phyloP scores from a whole-genome alignment of 768 basidiomycete species.

The Pleurotus platypus region DNA sequence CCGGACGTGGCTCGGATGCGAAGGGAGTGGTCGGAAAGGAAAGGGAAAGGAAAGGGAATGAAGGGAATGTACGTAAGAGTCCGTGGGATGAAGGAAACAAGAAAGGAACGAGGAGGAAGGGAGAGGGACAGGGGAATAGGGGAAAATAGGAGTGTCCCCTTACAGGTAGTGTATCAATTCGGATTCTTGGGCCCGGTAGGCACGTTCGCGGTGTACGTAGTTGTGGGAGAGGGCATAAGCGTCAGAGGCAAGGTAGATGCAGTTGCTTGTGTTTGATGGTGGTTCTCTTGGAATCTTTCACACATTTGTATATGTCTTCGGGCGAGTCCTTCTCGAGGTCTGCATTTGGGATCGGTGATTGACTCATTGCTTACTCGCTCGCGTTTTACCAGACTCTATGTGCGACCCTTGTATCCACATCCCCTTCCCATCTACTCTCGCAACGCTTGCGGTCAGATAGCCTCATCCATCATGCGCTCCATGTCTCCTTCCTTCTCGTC shows the following conservation, averaged over 20 bases:
- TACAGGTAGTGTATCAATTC: constrained; percentile 35
- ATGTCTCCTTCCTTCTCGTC: constrained; percentile 18
- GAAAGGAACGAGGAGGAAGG: too few relatives aligned
- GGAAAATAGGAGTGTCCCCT: too few relatives aligned
- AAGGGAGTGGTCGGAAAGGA: too few relatives aligned
- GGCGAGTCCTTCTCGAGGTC: constrained; percentile 3
- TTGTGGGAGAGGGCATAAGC: constrained; percentile 14
- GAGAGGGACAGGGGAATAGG: too few relatives aligned
- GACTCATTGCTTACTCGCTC: too few relatives aligned
- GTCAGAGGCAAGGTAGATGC: constrained; percentile 12
- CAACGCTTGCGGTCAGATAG: constrained; percentile 25
- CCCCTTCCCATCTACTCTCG: constrained; percentile 17
- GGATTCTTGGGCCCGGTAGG: constrained; percentile 6
- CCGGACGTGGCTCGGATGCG: too few relatives aligned
- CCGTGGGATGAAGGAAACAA: too few relatives aligned
- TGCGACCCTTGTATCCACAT: constrained; percentile 17
- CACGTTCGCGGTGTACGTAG: constrained; percentile 14
- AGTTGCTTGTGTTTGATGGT: constrained; percentile 13
- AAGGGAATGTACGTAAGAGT: too few relatives aligned
- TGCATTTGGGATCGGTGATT: neutral
- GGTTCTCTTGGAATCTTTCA: constrained; percentile 4
- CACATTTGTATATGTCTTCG: constrained; percentile 14
- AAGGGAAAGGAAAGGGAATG: too few relatives aligned
- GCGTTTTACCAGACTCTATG: constrained; percentile 13
- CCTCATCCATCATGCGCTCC: constrained; percentile 15